phyloP scores from a whole-genome alignment of 768 basidiomycete genomes.

The Daedaleopsis sinensis region DNA sequence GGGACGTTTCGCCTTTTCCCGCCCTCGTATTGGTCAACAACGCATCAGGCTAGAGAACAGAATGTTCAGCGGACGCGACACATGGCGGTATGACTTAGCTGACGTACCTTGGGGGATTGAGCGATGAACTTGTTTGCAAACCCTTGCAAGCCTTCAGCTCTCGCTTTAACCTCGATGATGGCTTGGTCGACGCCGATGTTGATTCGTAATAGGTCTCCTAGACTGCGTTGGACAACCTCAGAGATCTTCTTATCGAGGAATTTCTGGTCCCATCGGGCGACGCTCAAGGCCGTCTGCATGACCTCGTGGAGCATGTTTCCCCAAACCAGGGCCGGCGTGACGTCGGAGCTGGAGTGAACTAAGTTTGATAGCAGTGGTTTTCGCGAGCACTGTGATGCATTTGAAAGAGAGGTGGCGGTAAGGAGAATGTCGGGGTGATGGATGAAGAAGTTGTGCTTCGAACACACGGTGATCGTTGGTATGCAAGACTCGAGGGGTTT shows the following conservation, averaged over 20 bases:
- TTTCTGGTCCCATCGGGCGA: slow-evolving; percentile 60
- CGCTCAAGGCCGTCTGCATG: slow-evolving; percentile 76
- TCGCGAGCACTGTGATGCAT: slow-evolving; percentile 79
- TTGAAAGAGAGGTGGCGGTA: slow-evolving; percentile 88
- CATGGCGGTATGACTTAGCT: neutral
- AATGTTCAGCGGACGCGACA: neutral
- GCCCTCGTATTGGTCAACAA: slow-evolving; percentile 70
- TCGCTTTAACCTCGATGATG: slow-evolving; percentile 56
- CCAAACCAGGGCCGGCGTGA: slow-evolving; percentile 76
- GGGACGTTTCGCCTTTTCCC: slow-evolving; percentile 46
- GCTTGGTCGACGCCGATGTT: slow-evolving; percentile 64
- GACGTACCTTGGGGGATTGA: slow-evolving; percentile 60
- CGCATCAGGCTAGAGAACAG: slow-evolving; percentile 54
- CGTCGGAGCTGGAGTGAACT: slow-evolving; percentile 59
- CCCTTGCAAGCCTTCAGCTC: slow-evolving; percentile 64
- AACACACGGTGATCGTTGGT: slow-evolving; percentile 58
- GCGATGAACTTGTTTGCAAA: slow-evolving; percentile 73
- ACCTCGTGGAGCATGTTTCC: slow-evolving; percentile 94
- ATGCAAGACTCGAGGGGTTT: slow-evolving; percentile 34
- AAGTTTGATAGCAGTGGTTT: slow-evolving; percentile 80
- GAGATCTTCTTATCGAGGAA: slow-evolving; percentile 67
- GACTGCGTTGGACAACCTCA: slow-evolving; percentile 51
- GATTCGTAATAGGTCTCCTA: slow-evolving; percentile 66
- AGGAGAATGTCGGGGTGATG: slow-evolving; percentile 92
- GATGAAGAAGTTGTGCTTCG: slow-evolving; percentile 71